Percentiles rank a stretch among this genome's conserved stretches.
Conservation (phyloP, 2,329 filamentous ascomycete species). For the Penicillium brevicompactum region DNA sequence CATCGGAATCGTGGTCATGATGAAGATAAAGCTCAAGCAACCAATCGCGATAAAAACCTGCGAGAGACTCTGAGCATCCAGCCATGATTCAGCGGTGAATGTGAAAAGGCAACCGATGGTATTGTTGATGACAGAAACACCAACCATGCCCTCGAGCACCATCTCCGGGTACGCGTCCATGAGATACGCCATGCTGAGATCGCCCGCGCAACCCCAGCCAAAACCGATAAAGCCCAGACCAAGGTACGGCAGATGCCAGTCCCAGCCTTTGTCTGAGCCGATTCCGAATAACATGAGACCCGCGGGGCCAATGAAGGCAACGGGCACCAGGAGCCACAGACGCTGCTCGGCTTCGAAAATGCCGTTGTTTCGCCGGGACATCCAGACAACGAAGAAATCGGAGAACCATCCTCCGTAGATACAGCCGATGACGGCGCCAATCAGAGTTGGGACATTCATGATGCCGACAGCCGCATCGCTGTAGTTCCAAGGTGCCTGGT, state of each 20-base stretch:
- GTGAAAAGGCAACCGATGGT: conserved; percentile 58
- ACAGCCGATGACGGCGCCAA: conserved; percentile 55
- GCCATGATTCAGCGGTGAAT: conserved; percentile 54
- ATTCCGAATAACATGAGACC: conserved; percentile 59
- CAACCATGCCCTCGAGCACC: conserved; percentile 61
- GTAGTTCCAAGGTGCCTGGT: conserved; percentile 58
- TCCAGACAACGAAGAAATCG: conserved; percentile 59
- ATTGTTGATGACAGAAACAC: conserved; percentile 61
- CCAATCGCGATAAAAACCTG: conserved; percentile 57
- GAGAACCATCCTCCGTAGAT: conserved; percentile 60
- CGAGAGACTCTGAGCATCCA: conserved; percentile 47
- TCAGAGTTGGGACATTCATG: conserved; percentile 58
- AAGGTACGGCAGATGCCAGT: conserved; percentile 57
- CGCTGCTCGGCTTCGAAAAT: conserved; percentile 60
- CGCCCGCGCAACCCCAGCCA: conserved; percentile 61
- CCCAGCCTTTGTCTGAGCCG: conserved; percentile 53
- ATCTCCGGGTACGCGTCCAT: conserved; percentile 61
- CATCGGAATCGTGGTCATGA: conserved; percentile 57
- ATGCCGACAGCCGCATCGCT: conserved; percentile 56
- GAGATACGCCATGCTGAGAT: conserved; percentile 58
- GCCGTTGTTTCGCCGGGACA: conserved; percentile 56
- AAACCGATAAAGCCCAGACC: conserved; percentile 62
- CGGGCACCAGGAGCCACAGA: conserved; percentile 54
- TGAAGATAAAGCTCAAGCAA: conserved; percentile 53
- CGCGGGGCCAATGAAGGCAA: conserved; percentile 53